Percentiles rank a stretch among this genome's conserved stretches.
phyloP scores from a whole-genome alignment of 108 stramenopile genomes.

The Epipyxis sp. region DNA sequence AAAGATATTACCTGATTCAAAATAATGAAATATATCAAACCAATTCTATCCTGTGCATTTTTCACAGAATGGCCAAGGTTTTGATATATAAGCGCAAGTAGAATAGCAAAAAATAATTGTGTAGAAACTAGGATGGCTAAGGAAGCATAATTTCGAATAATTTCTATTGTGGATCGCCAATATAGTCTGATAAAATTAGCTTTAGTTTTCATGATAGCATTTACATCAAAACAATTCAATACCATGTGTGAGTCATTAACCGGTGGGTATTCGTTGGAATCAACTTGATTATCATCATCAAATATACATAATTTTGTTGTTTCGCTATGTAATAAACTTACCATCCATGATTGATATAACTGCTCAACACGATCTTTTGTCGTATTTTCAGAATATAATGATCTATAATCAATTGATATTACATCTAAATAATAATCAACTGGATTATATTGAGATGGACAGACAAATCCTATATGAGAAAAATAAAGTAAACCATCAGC shows the following conservation, averaged over 20 bases:
- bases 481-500: slow-evolving; percentile 62
- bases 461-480: slow-evolving; percentile 51
- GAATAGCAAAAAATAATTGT: background rate
- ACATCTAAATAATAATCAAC: slow-evolving; percentile 79
- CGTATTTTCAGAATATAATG: no score
- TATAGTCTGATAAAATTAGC: no score
- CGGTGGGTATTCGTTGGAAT: no score
- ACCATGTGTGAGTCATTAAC: no score
- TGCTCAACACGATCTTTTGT: no score
- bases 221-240: no score
- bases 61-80: background rate
- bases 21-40: background rate
- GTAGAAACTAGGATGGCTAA: background rate
- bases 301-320: no score
- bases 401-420: slow-evolving; percentile 64
- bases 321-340: no score
- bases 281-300: no score
- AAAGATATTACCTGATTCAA: background rate
- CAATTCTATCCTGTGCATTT: background rate
- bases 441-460: slow-evolving; percentile 69
- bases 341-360: no score
- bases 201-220: no score
- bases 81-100: background rate
- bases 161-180: background rate
- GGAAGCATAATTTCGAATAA: background rate